Conservation (phyloP, 495 filamentous ascomycete species). For the Venustampulla echinocandica region DNA sequence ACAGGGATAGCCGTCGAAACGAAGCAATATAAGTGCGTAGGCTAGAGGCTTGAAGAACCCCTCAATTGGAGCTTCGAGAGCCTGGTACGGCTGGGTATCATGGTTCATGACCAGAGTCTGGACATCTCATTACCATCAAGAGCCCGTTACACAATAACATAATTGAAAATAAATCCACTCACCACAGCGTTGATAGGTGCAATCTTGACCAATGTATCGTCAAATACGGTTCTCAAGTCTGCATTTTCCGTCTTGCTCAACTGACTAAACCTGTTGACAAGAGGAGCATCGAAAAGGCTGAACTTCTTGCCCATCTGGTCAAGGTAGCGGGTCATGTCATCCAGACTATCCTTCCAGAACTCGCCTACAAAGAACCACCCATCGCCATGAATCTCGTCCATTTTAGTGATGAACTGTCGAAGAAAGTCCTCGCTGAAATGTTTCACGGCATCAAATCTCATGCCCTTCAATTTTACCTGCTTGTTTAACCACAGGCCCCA, state of each 20-base stretch:
- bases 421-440: constrained; percentile 62
- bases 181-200: constrained; percentile 57
- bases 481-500: constrained; percentile 62
- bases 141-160: too few relatives aligned
- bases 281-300: constrained; percentile 57
- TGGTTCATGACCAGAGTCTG: constrained; percentile 45
- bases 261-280: constrained; percentile 55
- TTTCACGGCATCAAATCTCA: constrained; percentile 68
- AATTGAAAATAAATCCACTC: too few relatives aligned
- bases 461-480: constrained; percentile 51
- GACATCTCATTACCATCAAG: background rate
- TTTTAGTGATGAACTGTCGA: constrained; percentile 44
- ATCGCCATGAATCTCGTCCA: constrained; percentile 39
- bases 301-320: constrained; percentile 49
- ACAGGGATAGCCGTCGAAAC: constrained; percentile 56
- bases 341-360: constrained; percentile 57
- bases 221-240: constrained; percentile 55
- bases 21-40: constrained; percentile 58
- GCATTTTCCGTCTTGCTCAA: constrained; percentile 41
- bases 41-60: constrained; percentile 51
- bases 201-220: constrained; percentile 47
- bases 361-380: constrained; percentile 65
- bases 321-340: constrained; percentile 48
- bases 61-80: constrained; percentile 46
- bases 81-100: constrained; percentile 52